These are phyloP conservation scores for Pseudohalonectria lignicola DNA, from an alignment of 2,329 filamentous ascomycete species.

Conservation along the genomic window DNA sequence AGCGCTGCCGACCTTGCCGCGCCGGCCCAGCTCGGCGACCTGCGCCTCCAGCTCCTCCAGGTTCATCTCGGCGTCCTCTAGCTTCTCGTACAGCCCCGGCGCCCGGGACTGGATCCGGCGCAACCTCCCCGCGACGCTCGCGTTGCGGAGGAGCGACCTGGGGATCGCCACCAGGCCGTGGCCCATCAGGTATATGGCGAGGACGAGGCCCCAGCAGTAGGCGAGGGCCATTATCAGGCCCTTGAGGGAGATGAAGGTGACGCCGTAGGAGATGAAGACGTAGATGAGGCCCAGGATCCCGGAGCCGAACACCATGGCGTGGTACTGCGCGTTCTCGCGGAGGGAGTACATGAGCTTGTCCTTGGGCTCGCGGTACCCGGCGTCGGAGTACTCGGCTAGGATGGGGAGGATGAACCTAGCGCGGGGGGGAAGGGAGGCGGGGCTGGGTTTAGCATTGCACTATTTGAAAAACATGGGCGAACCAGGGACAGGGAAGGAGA, in stretches of 20 bases:
- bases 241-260: conserved; percentile 64
- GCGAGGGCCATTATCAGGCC: conserved; percentile 83
- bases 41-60: conserved; percentile 75
- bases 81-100: conserved; percentile 72
- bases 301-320: conserved; percentile 65
- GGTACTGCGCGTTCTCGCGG: conserved; percentile 78
- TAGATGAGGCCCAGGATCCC: conserved; percentile 68
- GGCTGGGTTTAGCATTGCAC: no score
- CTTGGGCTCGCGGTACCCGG: conserved; percentile 80
- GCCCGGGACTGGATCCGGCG: conserved; percentile 68
- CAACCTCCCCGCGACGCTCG: conserved; percentile 64
- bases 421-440: neutral
- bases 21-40: conserved; percentile 64
- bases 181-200: conserved; percentile 96
- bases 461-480: conserved; percentile 6
- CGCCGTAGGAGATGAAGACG: conserved; percentile 67
- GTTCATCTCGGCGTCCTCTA: conserved; percentile 72
- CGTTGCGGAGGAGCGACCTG: conserved; percentile 66
- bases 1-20: conserved; percentile 60
- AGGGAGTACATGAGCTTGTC: conserved; percentile 76
- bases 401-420: conserved; percentile 78
- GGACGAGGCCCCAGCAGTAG: conserved; percentile 83
- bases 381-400: conserved; percentile 88
- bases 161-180: conserved; percentile 91
- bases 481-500: conserved; percentile 3